A percentile compares a stretch with the other conserved stretches of the same genome.
Conservation (phyloP, 176 grass and related monocot genomes). For the Oropetium thomaeum region DNA sequence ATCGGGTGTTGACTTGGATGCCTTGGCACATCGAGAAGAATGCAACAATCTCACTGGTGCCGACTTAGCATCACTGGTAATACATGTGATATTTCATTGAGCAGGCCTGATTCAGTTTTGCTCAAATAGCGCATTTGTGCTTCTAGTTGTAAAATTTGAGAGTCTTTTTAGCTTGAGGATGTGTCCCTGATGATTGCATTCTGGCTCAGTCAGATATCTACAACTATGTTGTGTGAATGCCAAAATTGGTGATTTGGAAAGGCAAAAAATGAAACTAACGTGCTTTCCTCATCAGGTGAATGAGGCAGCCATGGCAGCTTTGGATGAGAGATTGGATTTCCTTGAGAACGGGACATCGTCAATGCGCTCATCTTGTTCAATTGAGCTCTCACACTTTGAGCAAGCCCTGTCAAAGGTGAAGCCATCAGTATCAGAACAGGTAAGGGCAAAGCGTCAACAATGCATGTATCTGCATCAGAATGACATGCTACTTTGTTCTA, state of each 20-base stretch:
- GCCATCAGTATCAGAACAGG: constrained; percentile 78
- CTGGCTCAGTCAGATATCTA: background rate
- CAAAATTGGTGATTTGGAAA: background rate
- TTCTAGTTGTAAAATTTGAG: background rate
- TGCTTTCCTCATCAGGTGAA: constrained; percentile 54
- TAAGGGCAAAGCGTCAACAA: constrained; percentile 26
- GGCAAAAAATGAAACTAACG: background rate
- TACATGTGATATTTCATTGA: background rate
- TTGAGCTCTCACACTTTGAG: constrained; percentile 62
- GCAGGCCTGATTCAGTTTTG: background rate
- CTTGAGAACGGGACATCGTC: constrained; percentile 34
- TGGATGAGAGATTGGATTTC: constrained; percentile 56
- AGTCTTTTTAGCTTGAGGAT: background rate
- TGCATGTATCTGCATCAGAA: background rate
- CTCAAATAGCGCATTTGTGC: background rate
- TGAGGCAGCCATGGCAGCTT: constrained; percentile 75
- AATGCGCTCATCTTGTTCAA: constrained; percentile 36
- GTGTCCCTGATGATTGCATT: background rate
- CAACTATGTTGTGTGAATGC: background rate
- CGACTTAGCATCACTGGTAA: constrained; percentile 73
- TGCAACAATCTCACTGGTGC: constrained; percentile 78
- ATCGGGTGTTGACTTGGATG: constrained; percentile 48
- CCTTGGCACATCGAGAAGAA: constrained; percentile 46
- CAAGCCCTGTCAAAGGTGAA: constrained; percentile 55
- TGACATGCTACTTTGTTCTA: background rate